Conservation (phyloP, 768 basidiomycete genomes). For the Trametes meyenii region DNA sequence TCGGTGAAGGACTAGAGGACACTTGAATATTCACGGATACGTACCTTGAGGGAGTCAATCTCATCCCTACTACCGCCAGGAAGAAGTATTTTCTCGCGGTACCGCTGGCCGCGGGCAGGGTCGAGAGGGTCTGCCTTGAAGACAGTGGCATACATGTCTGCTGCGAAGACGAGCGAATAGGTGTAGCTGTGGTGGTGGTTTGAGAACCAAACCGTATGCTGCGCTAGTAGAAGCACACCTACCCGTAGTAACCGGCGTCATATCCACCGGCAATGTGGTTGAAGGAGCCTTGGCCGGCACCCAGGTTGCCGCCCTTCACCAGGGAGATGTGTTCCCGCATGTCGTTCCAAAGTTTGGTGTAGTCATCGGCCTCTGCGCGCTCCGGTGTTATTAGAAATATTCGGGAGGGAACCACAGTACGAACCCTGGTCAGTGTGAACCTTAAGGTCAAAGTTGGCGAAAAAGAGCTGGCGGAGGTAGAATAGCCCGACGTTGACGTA, state of each 20-base stretch:
- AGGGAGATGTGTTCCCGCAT: slow-evolving; percentile 71
- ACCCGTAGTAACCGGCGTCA: slow-evolving; percentile 73
- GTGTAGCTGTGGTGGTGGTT: slow-evolving; percentile 43
- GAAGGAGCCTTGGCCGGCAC: slow-evolving; percentile 75
- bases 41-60: slow-evolving; percentile 73
- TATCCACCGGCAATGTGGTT: slow-evolving; percentile 80
- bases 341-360: slow-evolving; percentile 79
- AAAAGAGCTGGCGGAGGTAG: slow-evolving; percentile 84
- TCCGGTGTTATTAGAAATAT: background rate
- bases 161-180: slow-evolving; percentile 68
- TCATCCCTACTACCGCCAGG: slow-evolving; percentile 83
- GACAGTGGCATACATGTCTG: slow-evolving; percentile 70
- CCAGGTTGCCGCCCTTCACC: slow-evolving; percentile 59
- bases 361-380: slow-evolving; percentile 60
- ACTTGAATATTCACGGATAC: slow-evolving; percentile 1
- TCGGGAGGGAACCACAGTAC: slow-evolving; percentile 2
- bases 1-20: background rate
- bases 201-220: background rate
- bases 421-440: slow-evolving; percentile 71
- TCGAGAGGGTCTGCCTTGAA: slow-evolving; percentile 81
- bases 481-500: slow-evolving; percentile 84
- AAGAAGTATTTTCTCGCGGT: slow-evolving; percentile 74
- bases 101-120: slow-evolving; percentile 63
- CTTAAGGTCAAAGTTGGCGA: slow-evolving; percentile 76
- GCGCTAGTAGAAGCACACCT: slow-evolving; percentile 20